Evolutionary conservation across 169 alveolate genomes (phyloP).

Genomic region (Plasmodium ovale): DNA sequence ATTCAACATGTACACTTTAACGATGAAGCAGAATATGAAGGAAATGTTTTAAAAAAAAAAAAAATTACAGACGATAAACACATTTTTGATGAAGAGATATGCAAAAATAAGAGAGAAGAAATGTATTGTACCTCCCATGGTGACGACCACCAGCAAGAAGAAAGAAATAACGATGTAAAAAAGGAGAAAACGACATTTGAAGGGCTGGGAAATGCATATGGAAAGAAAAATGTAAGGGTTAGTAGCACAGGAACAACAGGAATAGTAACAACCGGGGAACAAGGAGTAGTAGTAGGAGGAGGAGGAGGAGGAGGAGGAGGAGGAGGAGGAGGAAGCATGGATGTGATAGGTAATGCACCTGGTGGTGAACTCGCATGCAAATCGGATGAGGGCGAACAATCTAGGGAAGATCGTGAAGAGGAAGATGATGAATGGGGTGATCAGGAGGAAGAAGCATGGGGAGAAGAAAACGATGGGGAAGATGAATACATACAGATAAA

Average conservation of each 20-base stretch:
- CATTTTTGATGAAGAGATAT: neutral
- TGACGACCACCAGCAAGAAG: too few relatives aligned
- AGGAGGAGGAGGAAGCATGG: neutral
- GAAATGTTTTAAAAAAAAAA: constrained; percentile 2
- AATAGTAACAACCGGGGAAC: too few relatives aligned
- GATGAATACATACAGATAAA: constrained; percentile 71
- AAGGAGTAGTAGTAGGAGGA: too few relatives aligned
- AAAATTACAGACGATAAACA: neutral
- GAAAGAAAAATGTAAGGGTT: too few relatives aligned
- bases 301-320: constrained; percentile 6
- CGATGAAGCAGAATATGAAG: neutral
- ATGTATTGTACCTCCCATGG: constrained; percentile 8
- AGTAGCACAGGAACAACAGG: too few relatives aligned
- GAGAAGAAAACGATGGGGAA: neutral
- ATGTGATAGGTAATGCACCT: neutral
- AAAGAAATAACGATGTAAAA: too few relatives aligned
- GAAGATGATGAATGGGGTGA: neutral
- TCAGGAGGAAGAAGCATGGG: constrained; percentile 1
- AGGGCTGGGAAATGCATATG: too few relatives aligned
- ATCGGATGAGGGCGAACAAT: neutral
- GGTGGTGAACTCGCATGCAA: neutral
- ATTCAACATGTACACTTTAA: too few relatives aligned
- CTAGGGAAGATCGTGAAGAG: neutral
- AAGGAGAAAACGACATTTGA: too few relatives aligned
- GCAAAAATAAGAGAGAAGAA: constrained; percentile 47